phyloP scores from a whole-genome alignment of 116 monocot species.

The Dioscorea cayenensis region DNA sequence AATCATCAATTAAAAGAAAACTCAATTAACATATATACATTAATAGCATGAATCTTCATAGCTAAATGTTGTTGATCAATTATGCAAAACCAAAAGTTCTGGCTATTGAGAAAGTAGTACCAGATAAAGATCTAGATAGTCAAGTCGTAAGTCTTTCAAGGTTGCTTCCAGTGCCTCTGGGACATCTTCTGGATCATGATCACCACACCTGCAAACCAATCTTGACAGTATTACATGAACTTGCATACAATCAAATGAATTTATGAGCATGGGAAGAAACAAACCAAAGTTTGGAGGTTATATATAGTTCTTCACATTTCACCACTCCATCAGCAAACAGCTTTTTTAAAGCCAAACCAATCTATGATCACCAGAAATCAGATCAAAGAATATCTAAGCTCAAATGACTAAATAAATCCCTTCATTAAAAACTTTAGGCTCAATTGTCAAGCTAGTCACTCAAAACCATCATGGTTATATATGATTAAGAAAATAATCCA shows the following conservation, averaged over 20 bases:
- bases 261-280: not conserved
- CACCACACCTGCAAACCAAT: conserved; percentile 35
- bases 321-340: conserved; percentile 29
- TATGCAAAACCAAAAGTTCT: too few relatives aligned
- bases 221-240: not conserved
- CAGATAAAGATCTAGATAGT: too few relatives aligned
- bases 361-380: conserved; percentile 2
- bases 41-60: too few relatives aligned
- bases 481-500: too few relatives aligned
- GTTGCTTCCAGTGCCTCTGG: conserved; percentile 33
- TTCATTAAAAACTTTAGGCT: too few relatives aligned
- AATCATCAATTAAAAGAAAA: too few relatives aligned
- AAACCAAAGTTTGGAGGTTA: conserved; percentile 39
- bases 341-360: conserved; percentile 23
- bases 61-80: too few relatives aligned
- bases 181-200: conserved; percentile 54
- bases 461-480: too few relatives aligned
- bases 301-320: conserved; percentile 32
- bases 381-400: not conserved
- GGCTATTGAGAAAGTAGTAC: too few relatives aligned
- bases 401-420: not conserved
- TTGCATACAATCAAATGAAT: not conserved
- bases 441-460: too few relatives aligned
- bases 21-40: too few relatives aligned
- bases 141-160: conserved; percentile 40